These are phyloP conservation scores for Trichosporon coremiiforme DNA, from an alignment of 1,284 basidiomycete genomes.

Conservation along the genomic window DNA sequence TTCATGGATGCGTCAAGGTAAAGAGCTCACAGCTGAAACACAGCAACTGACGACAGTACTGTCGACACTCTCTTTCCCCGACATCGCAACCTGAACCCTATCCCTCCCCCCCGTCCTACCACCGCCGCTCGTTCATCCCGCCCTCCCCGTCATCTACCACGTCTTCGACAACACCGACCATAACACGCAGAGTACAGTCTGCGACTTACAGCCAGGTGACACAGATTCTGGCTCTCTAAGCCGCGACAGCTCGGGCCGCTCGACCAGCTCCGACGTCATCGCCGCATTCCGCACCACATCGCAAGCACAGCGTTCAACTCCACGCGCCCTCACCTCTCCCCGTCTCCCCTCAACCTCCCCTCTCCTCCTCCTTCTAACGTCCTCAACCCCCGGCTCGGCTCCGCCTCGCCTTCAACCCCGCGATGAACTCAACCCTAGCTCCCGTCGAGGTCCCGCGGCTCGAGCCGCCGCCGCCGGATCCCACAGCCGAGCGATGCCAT, in stretches of 20 bases:
- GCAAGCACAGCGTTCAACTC: neutral
- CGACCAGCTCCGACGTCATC: too few relatives aligned
- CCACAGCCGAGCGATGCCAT: constrained; percentile 52
- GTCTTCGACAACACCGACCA: neutral
- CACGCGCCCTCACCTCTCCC: too few relatives aligned
- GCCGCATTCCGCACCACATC: too few relatives aligned
- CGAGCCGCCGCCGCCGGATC: constrained; percentile 56
- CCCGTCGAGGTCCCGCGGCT: constrained; percentile 51
- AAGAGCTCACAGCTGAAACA: neutral
- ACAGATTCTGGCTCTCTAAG: neutral
- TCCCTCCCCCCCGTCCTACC: neutral
- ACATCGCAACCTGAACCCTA: neutral
- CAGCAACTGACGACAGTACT: too few relatives aligned
- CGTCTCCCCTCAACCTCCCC: too few relatives aligned
- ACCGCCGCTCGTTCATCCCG: constrained; percentile 2
- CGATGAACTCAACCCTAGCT: constrained; percentile 8
- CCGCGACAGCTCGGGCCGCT: too few relatives aligned
- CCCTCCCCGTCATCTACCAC: neutral
- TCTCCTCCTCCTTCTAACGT: too few relatives aligned
- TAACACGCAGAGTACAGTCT: neutral
- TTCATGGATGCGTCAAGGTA: constrained; percentile 10
- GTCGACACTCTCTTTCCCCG: neutral
- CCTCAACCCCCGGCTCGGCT: too few relatives aligned
- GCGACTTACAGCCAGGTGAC: neutral
- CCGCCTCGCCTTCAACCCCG: too few relatives aligned